Conservation (phyloP, 768 basidiomycete genomes). For the Lactarius sanguifluus region DNA sequence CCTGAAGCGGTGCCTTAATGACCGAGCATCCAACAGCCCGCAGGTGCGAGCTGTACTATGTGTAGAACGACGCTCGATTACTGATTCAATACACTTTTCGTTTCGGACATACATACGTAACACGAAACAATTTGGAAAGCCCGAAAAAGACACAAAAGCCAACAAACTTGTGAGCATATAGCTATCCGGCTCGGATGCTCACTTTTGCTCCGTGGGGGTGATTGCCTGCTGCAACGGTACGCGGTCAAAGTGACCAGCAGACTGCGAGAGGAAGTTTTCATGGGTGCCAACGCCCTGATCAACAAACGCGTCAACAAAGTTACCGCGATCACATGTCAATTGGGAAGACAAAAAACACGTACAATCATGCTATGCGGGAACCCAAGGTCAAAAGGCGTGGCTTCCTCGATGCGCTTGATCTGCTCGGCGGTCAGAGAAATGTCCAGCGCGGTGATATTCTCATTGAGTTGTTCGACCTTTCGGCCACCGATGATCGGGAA, state of each 20-base stretch:
- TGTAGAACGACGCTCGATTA: neutral
- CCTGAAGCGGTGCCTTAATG: no score
- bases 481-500: slow-evolving; percentile 49
- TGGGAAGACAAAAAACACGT: neutral
- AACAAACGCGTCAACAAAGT: neutral
- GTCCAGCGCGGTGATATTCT: slow-evolving; percentile 47
- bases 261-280: neutral
- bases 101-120: neutral
- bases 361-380: slow-evolving; percentile 39
- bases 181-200: neutral
- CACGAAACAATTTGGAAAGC: neutral
- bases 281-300: slow-evolving; percentile 14
- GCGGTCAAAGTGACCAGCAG: slow-evolving; percentile 3
- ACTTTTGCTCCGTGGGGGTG: neutral
- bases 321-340: neutral
- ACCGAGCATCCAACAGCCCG: no score
- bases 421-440: slow-evolving; percentile 44
- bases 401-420: slow-evolving; percentile 43
- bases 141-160: neutral
- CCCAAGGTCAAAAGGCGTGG: slow-evolving; percentile 43
- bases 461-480: slow-evolving; percentile 47
- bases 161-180: neutral
- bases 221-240: slow-evolving; percentile 13
- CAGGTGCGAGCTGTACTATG: no score
- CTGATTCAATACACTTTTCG: neutral